Evolutionary conservation across 805 yeast genomes (phyloP).

Genomic region (Wickerhamomyces mucosus): DNA sequence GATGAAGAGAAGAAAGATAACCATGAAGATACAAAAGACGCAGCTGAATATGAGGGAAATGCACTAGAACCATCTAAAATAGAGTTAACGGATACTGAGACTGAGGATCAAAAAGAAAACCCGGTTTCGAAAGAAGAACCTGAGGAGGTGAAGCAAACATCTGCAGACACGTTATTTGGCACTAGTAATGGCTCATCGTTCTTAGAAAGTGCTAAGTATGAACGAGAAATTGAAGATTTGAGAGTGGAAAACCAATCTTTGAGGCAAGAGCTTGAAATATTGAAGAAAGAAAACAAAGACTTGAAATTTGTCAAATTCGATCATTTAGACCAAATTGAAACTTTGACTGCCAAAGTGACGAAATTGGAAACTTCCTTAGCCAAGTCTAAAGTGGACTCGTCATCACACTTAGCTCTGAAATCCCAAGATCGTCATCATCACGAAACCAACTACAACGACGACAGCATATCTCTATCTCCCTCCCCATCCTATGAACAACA

Average conservation of each 20-base stretch:
- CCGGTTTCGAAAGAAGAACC: constrained; percentile 4
- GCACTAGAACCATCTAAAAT: too few species aligned
- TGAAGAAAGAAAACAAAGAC: constrained; percentile 30
- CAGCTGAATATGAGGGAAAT: too few species aligned
- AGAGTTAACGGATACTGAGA: too few species aligned
- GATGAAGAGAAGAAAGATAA: constrained; percentile 6
- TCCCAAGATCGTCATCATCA: constrained; percentile 4
- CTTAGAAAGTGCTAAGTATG: constrained; percentile 2
- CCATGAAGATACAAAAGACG: not conserved
- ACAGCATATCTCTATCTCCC: constrained; percentile 13
- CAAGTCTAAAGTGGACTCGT: constrained; percentile 17
- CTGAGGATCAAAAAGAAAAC: constrained; percentile 3
- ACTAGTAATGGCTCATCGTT: not conserved
- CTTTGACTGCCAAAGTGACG: constrained; percentile 18
- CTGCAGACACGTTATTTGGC: not conserved
- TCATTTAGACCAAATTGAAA: constrained; percentile 25
- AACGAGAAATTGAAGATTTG: constrained; percentile 22
- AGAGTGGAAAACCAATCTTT: constrained; percentile 12
- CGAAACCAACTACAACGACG: constrained; percentile 14
- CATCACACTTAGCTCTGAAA: constrained; percentile 3
- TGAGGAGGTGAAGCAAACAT: constrained; percentile 1
- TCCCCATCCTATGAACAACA: constrained; percentile 15
- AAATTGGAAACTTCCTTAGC: constrained; percentile 18
- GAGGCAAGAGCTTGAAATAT: constrained; percentile 19
- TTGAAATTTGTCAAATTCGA: constrained; percentile 27